Conservation (phyloP, 1,284 basidiomycete genomes). For the Coniferiporia sulphurascens region DNA sequence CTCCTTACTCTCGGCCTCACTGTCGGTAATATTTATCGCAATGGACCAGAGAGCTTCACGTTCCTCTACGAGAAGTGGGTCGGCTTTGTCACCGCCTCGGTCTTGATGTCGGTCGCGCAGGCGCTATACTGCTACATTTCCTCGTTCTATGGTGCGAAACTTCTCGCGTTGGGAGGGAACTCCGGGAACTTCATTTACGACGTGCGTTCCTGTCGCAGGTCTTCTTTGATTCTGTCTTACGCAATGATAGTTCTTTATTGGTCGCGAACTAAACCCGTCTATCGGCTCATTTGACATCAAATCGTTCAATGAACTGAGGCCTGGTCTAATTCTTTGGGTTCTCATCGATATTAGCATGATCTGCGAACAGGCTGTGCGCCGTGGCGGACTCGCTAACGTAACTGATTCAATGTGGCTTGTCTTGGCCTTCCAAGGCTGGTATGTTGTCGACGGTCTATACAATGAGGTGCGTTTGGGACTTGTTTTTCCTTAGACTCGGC, state of each 20-base stretch:
- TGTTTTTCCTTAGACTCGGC: conserved; percentile 11
- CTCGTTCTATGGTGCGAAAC: conserved; percentile 64
- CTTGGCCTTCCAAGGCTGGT: conserved; percentile 82
- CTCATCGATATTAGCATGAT: conserved; percentile 89
- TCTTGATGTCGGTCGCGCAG: conserved; percentile 78
- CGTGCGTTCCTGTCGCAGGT: conserved; percentile 45
- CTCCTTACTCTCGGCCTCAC: conserved; percentile 73
- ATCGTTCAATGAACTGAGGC: conserved; percentile 94
- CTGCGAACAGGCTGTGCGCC: conserved; percentile 83
- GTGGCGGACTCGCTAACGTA: conserved; percentile 60
- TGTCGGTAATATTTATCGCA: conserved; percentile 62
- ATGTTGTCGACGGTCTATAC: conserved; percentile 82
- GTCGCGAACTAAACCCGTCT: conserved; percentile 91
- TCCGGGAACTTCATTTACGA: conserved; percentile 87
- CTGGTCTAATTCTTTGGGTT: conserved; percentile 93
- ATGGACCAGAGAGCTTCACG: conserved; percentile 79
- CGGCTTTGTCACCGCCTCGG: conserved; percentile 81
- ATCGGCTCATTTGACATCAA: conserved; percentile 92
- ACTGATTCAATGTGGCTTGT: conserved; percentile 95
- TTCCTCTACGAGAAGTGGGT: conserved; percentile 92
- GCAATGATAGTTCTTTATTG: conserved; percentile 84
- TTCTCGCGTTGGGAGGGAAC: conserved; percentile 92
- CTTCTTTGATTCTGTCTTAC: not conserved
- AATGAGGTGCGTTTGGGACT: conserved; percentile 63
- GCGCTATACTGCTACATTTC: conserved; percentile 68